Evolutionary conservation across 371 early-diverging fungal genomes (phyloP).

Genomic region (Mortierella sp.): DNA sequence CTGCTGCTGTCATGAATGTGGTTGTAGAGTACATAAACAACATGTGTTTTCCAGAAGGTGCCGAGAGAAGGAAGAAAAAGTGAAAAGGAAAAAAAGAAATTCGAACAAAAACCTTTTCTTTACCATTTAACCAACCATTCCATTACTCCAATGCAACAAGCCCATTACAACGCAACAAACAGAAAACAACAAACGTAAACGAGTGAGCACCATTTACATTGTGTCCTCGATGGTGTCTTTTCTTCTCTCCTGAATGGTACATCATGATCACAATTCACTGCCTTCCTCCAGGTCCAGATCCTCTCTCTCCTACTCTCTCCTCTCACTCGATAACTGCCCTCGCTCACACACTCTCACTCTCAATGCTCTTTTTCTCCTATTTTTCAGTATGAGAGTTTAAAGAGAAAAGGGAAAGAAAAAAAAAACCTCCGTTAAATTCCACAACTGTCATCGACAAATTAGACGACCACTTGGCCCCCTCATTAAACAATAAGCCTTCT

Average conservation of each 20-base stretch:
- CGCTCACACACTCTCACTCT: not conserved
- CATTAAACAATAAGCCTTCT: not conserved
- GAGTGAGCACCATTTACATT: not conserved
- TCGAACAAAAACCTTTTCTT: too few species aligned
- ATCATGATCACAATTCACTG: too few species aligned
- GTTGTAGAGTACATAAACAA: not conserved
- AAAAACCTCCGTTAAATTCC: conserved; percentile 5
- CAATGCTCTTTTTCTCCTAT: not conserved
- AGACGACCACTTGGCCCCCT: not conserved
- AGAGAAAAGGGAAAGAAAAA: not conserved
- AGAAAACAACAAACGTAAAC: too few species aligned
- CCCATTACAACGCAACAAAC: too few species aligned
- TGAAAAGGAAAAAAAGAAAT: too few species aligned
- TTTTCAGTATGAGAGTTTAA: not conserved
- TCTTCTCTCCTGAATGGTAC: not conserved
- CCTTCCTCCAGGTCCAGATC: not conserved
- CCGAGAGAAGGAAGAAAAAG: not conserved
- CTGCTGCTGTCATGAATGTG: not conserved
- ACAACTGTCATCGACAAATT: not conserved
- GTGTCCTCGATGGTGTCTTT: not conserved
- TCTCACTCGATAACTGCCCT: not conserved
- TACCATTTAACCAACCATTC: not conserved
- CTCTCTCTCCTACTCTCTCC: not conserved
- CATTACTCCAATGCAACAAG: too few species aligned
- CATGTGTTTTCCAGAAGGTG: not conserved